phyloP scores from a whole-genome alignment of 2,329 filamentous ascomycete species.

The Penicillium sp. region DNA sequence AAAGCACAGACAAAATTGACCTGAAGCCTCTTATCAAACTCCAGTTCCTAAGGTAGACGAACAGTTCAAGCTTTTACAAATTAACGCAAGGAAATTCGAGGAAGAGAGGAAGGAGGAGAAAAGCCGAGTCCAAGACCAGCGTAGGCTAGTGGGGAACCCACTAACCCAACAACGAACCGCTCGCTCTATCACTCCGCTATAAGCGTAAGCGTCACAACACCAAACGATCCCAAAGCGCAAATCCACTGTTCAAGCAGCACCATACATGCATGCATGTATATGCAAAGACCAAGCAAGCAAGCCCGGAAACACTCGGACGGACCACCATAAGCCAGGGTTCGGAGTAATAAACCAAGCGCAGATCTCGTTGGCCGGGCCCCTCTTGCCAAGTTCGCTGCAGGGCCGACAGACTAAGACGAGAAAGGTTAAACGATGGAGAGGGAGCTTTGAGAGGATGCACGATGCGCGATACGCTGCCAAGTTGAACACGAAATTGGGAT shows the following conservation, averaged over 20 bases:
- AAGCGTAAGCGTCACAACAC: neutral
- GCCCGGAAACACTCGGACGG: neutral
- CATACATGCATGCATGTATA: neutral
- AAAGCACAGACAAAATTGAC: neutral
- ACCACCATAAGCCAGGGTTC: neutral
- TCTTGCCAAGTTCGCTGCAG: neutral
- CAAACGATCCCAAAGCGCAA: neutral
- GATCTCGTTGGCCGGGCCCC: neutral
- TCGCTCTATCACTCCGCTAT: neutral
- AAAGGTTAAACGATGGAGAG: conserved; percentile 18
- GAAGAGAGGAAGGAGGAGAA: neutral
- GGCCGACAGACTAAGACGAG: conserved; percentile 19
- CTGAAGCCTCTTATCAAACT: neutral
- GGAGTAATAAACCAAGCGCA: neutral
- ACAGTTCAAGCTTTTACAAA: neutral
- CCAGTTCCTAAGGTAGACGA: neutral
- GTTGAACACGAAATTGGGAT: neutral
- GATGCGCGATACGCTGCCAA: neutral
- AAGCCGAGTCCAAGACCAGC: no score
- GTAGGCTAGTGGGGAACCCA: neutral
- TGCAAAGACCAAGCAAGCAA: neutral
- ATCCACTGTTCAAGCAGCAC: neutral
- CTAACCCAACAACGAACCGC: neutral
- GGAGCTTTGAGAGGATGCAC: neutral
- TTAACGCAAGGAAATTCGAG: neutral